phyloP scores from a whole-genome alignment of 306 rosid genomes.

The Gynostemma pentaphyllum region DNA sequence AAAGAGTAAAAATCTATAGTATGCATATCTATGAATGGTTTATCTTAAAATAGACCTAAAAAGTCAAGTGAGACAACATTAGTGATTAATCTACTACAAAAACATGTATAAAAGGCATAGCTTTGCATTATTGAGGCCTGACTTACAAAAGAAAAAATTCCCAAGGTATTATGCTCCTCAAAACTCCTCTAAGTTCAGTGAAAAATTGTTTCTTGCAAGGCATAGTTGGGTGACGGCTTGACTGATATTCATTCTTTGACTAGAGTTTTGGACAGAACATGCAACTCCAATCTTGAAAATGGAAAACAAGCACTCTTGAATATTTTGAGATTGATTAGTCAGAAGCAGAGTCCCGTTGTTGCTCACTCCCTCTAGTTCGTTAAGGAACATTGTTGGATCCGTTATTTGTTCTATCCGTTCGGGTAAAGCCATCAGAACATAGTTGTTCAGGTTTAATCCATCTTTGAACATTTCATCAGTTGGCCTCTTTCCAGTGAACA shows the following conservation, averaged over 20 bases:
- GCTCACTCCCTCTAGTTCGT: not conserved
- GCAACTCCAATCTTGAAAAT: constrained; percentile 1
- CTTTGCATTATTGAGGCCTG: not conserved
- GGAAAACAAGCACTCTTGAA: constrained; percentile 5
- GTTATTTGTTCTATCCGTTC: not conserved
- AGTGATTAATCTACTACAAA: not conserved
- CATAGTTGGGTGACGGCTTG: not conserved
- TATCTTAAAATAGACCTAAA: not conserved
- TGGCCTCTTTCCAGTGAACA: constrained; percentile 18
- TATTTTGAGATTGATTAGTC: not conserved
- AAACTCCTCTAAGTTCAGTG: not conserved
- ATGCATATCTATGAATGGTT: not conserved
- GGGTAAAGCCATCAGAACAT: constrained; percentile 5
- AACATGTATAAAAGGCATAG: not conserved
- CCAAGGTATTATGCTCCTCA: not conserved
- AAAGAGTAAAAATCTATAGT: not conserved
- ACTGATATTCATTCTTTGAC: constrained; percentile 9
- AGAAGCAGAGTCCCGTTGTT: not conserved
- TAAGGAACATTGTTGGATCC: not conserved
- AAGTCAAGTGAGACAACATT: not conserved
- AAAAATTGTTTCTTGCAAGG: not conserved
- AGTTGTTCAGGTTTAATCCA: constrained; percentile 17
- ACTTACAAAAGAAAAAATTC: not conserved
- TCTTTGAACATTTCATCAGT: constrained; percentile 16
- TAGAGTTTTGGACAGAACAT: constrained; percentile 6